Evolutionary conservation across 2,329 filamentous ascomycete species (phyloP).

Genomic region (Alternaria conjuncta): DNA sequence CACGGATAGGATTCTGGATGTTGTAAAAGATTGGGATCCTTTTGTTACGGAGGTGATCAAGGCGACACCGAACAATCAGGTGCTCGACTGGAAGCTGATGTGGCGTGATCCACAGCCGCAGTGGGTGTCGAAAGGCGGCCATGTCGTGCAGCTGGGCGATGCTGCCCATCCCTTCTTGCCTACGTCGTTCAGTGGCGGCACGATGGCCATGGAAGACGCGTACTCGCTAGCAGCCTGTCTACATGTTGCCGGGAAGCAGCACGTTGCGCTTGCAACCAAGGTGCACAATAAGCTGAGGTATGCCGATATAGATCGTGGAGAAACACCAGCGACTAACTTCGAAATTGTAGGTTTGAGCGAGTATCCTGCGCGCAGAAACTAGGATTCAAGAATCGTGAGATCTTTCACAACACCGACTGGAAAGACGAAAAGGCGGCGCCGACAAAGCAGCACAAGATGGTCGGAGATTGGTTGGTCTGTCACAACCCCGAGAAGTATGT

Average conservation of each 20-base stretch:
- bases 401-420: constrained; percentile 7
- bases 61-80: background rate
- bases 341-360: constrained; percentile 5
- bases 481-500: constrained; percentile 15
- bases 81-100: constrained; percentile 60
- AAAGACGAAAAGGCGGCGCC: constrained; percentile 1
- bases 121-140: constrained; percentile 48
- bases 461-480: constrained; percentile 8
- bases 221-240: constrained; percentile 17
- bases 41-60: background rate
- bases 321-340: background rate
- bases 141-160: constrained; percentile 53
- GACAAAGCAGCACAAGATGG: constrained; percentile 1
- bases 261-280: background rate
- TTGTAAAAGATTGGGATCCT: constrained; percentile 9
- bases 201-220: constrained; percentile 59
- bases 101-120: constrained; percentile 57
- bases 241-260: background rate
- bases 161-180: constrained; percentile 60
- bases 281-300: constrained; percentile 29
- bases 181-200: constrained; percentile 58
- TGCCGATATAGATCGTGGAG: background rate
- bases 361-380: constrained; percentile 15
- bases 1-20: background rate
- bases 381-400: constrained; percentile 11